Evolutionary conservation across 305 asterid species (phyloP).

Genomic region (Euphrasia arctica): DNA sequence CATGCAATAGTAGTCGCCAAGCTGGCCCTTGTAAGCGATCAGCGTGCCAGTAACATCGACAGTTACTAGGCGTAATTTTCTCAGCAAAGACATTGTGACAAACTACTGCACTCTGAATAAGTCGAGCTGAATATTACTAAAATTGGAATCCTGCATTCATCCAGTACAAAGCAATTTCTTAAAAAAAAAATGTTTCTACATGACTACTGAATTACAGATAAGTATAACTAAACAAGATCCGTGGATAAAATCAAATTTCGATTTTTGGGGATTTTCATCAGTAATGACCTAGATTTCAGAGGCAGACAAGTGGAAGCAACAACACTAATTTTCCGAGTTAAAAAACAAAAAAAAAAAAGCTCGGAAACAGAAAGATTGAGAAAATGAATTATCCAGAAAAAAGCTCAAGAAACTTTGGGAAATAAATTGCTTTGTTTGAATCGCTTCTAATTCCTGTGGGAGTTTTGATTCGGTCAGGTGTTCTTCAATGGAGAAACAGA

Average conservation of each 20-base stretch:
- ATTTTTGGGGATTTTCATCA: not conserved
- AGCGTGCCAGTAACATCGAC: slow-evolving; percentile 97
- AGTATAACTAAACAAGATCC: slow-evolving; percentile 5
- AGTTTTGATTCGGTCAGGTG: not conserved
- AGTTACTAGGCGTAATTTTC: slow-evolving; percentile 69
- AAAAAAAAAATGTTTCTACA: slow-evolving; percentile 2
- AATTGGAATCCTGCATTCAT: slow-evolving; percentile 2
- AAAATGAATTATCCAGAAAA: slow-evolving; percentile 21
- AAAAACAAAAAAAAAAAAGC: not conserved
- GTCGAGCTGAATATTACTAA: not conserved
- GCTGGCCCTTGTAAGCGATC: slow-evolving; percentile 96
- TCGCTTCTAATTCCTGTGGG: slow-evolving; percentile 10
- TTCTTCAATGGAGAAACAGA: slow-evolving; percentile 17
- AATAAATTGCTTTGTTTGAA: slow-evolving; percentile 17
- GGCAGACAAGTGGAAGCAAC: not conserved
- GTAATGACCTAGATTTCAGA: slow-evolving; percentile 5
- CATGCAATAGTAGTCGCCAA: slow-evolving; percentile 98
- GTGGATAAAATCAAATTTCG: not conserved
- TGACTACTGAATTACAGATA: not conserved
- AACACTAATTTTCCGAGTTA: not conserved
- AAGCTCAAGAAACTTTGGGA: slow-evolving; percentile 4
- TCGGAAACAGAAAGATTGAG: no score
- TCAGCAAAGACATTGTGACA: slow-evolving; percentile 58
- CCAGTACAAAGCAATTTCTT: slow-evolving; percentile 1
- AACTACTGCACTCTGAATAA: slow-evolving; percentile 19